Base-by-base conservation (phyloP, 208 protist species). In the Leishmania martiniquensis region DNA sequence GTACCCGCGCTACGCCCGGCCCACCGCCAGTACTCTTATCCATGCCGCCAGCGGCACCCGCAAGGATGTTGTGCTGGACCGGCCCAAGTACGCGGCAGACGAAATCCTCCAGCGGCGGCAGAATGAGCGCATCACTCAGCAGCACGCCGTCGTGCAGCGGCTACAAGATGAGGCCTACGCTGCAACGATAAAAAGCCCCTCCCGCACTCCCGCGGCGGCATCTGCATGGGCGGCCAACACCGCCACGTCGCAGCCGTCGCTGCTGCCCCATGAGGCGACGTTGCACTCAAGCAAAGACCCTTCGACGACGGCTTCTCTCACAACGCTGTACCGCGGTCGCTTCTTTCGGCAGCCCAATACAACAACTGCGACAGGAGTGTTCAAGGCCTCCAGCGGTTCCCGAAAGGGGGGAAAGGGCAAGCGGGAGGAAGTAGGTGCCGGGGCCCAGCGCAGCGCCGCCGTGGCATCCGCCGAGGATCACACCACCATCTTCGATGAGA, bases 1-100 rank as follows among this genome's bases (percentile, higher is more conserved):
- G 32, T 78, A 88, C 66, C 89, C 91, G 29, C 84, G 83, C 34
- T 97, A 95, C 83, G 84, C 90, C 4, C 80, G 85, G 2, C 84
- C 83, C 2, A 97, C 93, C 15, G 90, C 88, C 47, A 77, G 84
- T 32, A 85, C 88, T 20, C 83, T 97, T 2, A 65, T 95, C 60
- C 88, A 87, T 65, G 39, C 76, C 2, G 91, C 90, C 22, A 94
- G 80, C 51, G 69, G 83, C 55, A 80, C 45, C n/a, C 84, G 78
- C 15, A 75, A 83, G 45, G 81, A 85, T 42, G 81, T 90, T 44
- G 75, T 77, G 32, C 78, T 89, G 62, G 77, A 76, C 34, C 74
- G 73, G 37, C 75, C 77, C 17, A 94, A 94, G 83, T 91, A 86
- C 75, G 60, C 83, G 37, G 70, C 74, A 17, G 93, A 95, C 77